Evolutionary conservation across 495 filamentous ascomycete species (phyloP), one percentile per base, ranked within the genome.

Genomic region (Penicillium taxi): DNA sequence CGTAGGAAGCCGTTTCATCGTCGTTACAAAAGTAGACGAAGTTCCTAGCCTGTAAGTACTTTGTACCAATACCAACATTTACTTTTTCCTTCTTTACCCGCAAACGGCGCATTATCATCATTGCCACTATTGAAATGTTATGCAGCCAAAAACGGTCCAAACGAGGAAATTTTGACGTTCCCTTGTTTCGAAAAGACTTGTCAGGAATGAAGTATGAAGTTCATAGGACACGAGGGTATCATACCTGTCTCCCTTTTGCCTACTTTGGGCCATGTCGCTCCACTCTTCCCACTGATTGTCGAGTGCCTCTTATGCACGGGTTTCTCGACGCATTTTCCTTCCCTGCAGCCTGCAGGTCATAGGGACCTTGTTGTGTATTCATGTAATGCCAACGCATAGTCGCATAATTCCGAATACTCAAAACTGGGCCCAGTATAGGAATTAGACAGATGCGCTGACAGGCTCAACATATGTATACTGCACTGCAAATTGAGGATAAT

Each of bases 311-410:
- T 22, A 44, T 49, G 45, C 42, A 52, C 42, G 37, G 47, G 41
- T 37, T 42, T 27, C 32, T 3, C 19, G 17, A 37, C 14, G 36
- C 41, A 51, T 46, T 45, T 32, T 39, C n/a, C 29, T 53, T 50
- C 41, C 46, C 45, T 56, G 46, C 52, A 52, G 43, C 7, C 37
- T 47, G 43, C 45, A 41, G 45, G 38, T 29, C 35, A 46, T 46
- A 24, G 12, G 37, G 24, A 20, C 45, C 36, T 35, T 49, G 32
- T 39, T 46, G 38, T 31, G 36, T 43, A 26, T 25, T 27, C 27
- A 39, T 37, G 21, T 26, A 37, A 32, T 41, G 34, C 9, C 16
- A 17, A 23, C 32, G 20, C 5, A 25, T 1, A 20, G 8, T 14
- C 9, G 14, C 32, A 25, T 22, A 32, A n/a, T n/a, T n/a, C n/a